Percentiles rank a stretch among this genome's conserved stretches.
Conservation (phyloP, 1,139 yeast genomes). For the Suhomyces atakaporum region DNA sequence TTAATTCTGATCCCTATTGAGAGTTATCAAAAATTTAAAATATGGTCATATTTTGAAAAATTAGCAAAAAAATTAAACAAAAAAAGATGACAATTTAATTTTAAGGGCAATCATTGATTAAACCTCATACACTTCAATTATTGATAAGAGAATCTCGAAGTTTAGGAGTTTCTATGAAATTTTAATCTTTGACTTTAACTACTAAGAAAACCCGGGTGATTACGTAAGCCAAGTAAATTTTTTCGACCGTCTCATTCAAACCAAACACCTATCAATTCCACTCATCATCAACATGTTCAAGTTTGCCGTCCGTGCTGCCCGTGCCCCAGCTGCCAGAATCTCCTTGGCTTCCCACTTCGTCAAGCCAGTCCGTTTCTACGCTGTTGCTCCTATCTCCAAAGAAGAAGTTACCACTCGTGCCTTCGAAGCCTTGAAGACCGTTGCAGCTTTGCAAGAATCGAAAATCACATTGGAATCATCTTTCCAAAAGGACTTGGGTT, state of each 20-base stretch:
- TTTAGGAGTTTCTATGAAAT: too few relatives aligned
- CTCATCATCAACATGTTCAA: constrained; percentile 23
- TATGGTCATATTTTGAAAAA: too few relatives aligned
- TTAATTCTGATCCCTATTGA: too few relatives aligned
- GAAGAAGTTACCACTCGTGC: constrained; percentile 52
- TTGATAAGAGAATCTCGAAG: too few relatives aligned
- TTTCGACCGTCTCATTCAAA: constrained; percentile 5
- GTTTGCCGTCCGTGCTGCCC: constrained; percentile 40
- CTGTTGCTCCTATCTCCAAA: constrained; percentile 48
- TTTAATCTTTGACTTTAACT: too few relatives aligned
- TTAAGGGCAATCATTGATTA: too few relatives aligned
- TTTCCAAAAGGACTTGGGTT: constrained; percentile 64
- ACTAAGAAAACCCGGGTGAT: background rate
- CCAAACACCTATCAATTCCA: background rate
- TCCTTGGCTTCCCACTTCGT: constrained; percentile 23
- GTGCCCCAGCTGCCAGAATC: constrained; percentile 35
- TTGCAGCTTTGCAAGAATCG: constrained; percentile 53
- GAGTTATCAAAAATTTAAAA: too few relatives aligned
- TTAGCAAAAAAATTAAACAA: too few relatives aligned
- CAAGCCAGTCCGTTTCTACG: constrained; percentile 47
- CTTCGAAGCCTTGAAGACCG: constrained; percentile 52
- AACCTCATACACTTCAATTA: too few relatives aligned
- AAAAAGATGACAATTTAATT: too few relatives aligned
- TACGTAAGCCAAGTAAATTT: constrained; percentile 9
- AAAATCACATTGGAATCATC: constrained; percentile 47